Base-by-base conservation (phyloP, 345 rosid species). In the Syzygium aromaticum region DNA sequence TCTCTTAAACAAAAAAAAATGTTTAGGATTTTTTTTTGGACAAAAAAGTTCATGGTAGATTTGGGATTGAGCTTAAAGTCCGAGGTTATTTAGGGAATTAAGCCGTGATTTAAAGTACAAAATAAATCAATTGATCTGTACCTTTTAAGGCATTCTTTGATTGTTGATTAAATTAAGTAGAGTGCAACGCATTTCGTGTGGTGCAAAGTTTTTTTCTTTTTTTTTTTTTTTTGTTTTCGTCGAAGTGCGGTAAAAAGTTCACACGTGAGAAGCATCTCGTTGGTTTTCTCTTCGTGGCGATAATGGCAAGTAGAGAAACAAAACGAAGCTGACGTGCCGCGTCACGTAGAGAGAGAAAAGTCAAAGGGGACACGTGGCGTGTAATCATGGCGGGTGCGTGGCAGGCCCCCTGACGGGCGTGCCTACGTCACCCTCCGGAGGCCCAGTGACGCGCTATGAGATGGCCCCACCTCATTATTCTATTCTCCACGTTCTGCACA, bases 291-390 rank as follows among this genome's bases (percentile, higher is more conserved):
- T 25, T 15, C 0, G 10, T 59, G 11, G 16, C 64, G 64, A 59
- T 27, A 59, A 11, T 27, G 11, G 12, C 5, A 27, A n/a, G 27
- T 59, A 11, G 30, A 30, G 46, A 30, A 30, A 8, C 22, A 17
- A 3, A 33, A 28, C 43, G 17, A 25, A 84, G 84, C 78, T 90
- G 87, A 84, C 88, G 83, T 77, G 90, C 90, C 89, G 88, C 89
- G 90, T 91, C 92, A 78, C 86, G 61, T 64, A 63, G 33, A 5
- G 86, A 59, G 86, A 53, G 23, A 86, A 63, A 92, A 87, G 91
- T 91, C 90, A 89, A 89, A 30, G 52, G 43, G 9, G 90, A 89
- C 92, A 90, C 87, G 89, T 89, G 86, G 89, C 89, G 87, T 83
- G 89, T 80, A 43, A 46, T 11, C 19, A 16, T 19, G 59, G 52